These are phyloP conservation scores for Chionographis japonica DNA, from an alignment of 106 monocot species.

Conservation along the genomic window DNA sequence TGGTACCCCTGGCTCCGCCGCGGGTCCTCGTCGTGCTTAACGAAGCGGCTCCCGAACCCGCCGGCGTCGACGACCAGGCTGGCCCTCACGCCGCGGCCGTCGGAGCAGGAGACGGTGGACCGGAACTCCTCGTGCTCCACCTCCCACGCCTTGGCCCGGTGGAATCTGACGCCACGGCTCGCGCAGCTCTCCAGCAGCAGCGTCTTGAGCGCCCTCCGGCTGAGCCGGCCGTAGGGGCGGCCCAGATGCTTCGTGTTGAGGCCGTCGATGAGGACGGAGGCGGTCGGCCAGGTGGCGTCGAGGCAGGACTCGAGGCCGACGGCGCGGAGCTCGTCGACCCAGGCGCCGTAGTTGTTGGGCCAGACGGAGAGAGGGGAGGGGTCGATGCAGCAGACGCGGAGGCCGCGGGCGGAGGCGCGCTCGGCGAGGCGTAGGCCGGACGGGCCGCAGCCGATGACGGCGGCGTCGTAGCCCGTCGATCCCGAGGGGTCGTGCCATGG, in stretches of 20 bases:
- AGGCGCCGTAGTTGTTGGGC: conserved; percentile 35
- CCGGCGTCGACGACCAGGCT: conserved; percentile 26
- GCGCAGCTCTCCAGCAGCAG: conserved; percentile 18
- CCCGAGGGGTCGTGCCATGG: conserved; percentile 17
- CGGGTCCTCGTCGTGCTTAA: background rate
- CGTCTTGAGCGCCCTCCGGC: conserved; percentile 16
- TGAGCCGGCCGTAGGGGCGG: conserved; percentile 27
- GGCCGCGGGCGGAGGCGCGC: conserved; percentile 11
- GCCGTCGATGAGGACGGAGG: conserved; percentile 13
- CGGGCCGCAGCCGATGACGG: conserved; percentile 26
- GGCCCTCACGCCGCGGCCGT: conserved; percentile 8
- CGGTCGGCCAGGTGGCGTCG: conserved; percentile 18
- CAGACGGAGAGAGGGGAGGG: conserved; percentile 22
- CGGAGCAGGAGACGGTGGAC: conserved; percentile 25
- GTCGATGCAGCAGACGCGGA: conserved; percentile 28
- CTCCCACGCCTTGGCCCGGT: conserved; percentile 18
- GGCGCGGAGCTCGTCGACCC: conserved; percentile 28
- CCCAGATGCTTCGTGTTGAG: conserved; percentile 6
- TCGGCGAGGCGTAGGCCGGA: conserved; percentile 31
- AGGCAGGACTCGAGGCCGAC: conserved; percentile 11
- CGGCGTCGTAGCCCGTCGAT: conserved; percentile 21
- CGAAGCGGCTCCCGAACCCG: conserved; percentile 20
- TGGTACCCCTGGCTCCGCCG: conserved; percentile 19
- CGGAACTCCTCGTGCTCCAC: conserved; percentile 22
- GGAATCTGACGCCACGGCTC: conserved; percentile 20